phyloP scores from a whole-genome alignment of 164 flowering plant species.

The Nelumbo lutea region DNA sequence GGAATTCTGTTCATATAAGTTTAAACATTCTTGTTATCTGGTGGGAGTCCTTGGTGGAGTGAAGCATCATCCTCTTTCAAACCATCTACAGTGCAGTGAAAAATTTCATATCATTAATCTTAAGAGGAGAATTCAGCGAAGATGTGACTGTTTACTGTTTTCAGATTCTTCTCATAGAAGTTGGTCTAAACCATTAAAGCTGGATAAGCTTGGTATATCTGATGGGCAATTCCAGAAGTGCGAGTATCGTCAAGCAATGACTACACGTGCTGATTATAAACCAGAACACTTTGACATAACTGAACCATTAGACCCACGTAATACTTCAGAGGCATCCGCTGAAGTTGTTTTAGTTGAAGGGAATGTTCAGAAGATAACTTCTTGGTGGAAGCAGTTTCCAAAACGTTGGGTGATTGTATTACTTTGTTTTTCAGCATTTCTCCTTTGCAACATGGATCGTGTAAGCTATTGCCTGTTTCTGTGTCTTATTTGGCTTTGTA shows the following conservation, averaged over 20 bases:
- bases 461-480: slow-evolving; percentile 39
- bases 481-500: neutral
- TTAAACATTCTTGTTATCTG: slow-evolving; percentile 22
- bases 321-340: slow-evolving; percentile 38
- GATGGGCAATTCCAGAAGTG: slow-evolving; percentile 22
- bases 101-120: slow-evolving; percentile 11
- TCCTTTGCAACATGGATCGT: slow-evolving; percentile 97
- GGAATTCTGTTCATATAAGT: slow-evolving; percentile 13
- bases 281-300: slow-evolving; percentile 66
- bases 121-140: slow-evolving; percentile 25
- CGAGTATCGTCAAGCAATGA: slow-evolving; percentile 28
- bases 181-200: slow-evolving; percentile 28
- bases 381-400: slow-evolving; percentile 79
- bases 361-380: slow-evolving; percentile 26
- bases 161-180: slow-evolving; percentile 20
- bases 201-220: slow-evolving; percentile 26
- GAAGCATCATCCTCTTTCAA: slow-evolving; percentile 14
- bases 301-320: slow-evolving; percentile 43
- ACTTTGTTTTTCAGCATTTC: slow-evolving; percentile 86
- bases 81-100: slow-evolving; percentile 20
- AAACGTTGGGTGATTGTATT: slow-evolving; percentile 95
- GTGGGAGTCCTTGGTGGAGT: slow-evolving; percentile 15
- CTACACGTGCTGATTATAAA: slow-evolving; percentile 50
- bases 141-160: slow-evolving; percentile 31
- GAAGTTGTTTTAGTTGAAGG: slow-evolving; percentile 48